Evolutionary conservation across 1,284 basidiomycete genomes (phyloP).

Genomic region (Xanthoconium separans): DNA sequence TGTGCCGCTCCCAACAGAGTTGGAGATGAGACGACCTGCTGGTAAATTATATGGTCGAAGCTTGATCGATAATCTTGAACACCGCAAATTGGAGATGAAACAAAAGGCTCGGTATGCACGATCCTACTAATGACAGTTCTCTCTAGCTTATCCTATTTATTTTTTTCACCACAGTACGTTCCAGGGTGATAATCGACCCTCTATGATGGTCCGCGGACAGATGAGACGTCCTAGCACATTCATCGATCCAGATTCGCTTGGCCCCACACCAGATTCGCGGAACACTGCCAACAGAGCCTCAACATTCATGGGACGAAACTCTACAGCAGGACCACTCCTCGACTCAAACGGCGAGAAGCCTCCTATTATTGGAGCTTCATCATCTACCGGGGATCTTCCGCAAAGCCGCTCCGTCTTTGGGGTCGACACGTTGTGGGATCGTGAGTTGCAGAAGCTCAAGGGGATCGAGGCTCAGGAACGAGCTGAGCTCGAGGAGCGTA

Average conservation of each 20-base stretch:
- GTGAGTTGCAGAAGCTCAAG: slow-evolving; percentile 71
- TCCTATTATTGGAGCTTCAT: slow-evolving; percentile 30
- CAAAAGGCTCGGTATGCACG: slow-evolving; percentile 64
- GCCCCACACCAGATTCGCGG: slow-evolving; percentile 25
- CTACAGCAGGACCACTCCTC: slow-evolving; percentile 57
- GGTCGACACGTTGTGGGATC: slow-evolving; percentile 78
- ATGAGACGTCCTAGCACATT: slow-evolving; percentile 59
- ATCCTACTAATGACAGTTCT: slow-evolving; percentile 5
- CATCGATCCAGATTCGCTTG: slow-evolving; percentile 67
- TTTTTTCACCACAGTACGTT: slow-evolving; percentile 50
- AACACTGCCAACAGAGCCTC: slow-evolving; percentile 26
- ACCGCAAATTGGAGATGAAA: slow-evolving; percentile 71
- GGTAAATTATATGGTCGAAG: slow-evolving; percentile 79
- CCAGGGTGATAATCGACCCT: slow-evolving; percentile 73
- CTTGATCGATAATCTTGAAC: slow-evolving; percentile 78
- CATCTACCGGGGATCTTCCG: slow-evolving; percentile 31
- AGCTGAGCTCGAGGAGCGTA: slow-evolving; percentile 47
- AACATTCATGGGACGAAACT: slow-evolving; percentile 46
- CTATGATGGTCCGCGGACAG: slow-evolving; percentile 75
- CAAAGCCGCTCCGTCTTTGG: slow-evolving; percentile 75
- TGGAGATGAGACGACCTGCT: slow-evolving; percentile 47
- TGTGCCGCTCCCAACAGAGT: slow-evolving; percentile 21
- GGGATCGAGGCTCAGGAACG: slow-evolving; percentile 68
- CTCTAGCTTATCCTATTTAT: slow-evolving; percentile 8
- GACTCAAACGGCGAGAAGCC: slow-evolving; percentile 46